Conservation (phyloP, 2,329 filamentous ascomycete genomes). For the Paramyrothecium sp. region DNA sequence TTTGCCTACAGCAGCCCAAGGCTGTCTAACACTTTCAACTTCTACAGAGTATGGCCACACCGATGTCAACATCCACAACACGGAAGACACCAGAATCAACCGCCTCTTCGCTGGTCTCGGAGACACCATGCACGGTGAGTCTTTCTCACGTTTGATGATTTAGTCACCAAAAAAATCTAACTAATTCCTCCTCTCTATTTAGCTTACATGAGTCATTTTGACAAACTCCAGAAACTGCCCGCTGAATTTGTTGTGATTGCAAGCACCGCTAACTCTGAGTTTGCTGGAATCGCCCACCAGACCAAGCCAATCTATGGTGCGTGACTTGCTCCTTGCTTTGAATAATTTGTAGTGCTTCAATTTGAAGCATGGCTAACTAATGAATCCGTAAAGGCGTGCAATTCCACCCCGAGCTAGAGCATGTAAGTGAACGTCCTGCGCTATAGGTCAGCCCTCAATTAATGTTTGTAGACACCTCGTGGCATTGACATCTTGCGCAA, state of each 20-base stretch:
- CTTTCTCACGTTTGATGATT: constrained; percentile 1
- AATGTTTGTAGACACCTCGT: constrained; percentile 65
- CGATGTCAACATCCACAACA: constrained; percentile 51
- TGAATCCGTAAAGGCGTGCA: no score
- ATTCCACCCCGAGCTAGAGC: constrained; percentile 91
- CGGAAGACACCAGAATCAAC: constrained; percentile 65
- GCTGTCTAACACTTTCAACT: no score
- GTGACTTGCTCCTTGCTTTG: constrained; percentile 6
- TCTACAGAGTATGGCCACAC: constrained; percentile 15
- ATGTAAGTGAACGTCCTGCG: no score
- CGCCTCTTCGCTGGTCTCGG: constrained; percentile 75
- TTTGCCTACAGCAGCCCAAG: no score
- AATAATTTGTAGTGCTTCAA: not conserved
- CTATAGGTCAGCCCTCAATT: no score
- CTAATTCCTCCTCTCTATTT: not conserved
- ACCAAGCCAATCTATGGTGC: constrained; percentile 66
- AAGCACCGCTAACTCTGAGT: constrained; percentile 72
- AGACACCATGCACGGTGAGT: constrained; percentile 55
- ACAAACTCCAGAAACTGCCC: constrained; percentile 78
- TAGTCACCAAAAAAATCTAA: no score
- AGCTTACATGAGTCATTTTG: constrained; percentile 85
- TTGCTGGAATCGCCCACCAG: constrained; percentile 75
- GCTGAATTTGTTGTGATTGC: constrained; percentile 72
- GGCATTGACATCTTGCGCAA: constrained; percentile 75
- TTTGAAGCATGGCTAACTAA: constrained; percentile 6